Conservation (phyloP, 2,329 filamentous ascomycete genomes). For the Teratosphaeria nubilosa region DNA sequence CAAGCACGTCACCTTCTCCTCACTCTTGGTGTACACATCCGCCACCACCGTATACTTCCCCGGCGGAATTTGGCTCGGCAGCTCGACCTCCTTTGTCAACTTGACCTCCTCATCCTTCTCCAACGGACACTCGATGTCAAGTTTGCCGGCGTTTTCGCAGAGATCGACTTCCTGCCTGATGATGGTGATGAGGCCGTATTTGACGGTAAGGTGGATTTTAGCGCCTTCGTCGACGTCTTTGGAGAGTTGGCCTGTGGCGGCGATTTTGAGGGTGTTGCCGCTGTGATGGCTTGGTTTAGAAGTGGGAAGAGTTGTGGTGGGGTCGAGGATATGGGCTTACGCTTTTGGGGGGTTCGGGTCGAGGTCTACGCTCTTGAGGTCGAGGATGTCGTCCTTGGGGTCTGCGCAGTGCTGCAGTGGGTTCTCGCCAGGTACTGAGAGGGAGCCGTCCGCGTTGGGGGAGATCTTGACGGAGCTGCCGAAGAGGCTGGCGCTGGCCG, state of each 20-base stretch:
- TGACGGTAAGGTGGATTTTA: constrained; percentile 73
- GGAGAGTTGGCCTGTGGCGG: constrained; percentile 64
- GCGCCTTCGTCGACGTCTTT: constrained; percentile 67
- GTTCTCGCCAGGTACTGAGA: constrained; percentile 72
- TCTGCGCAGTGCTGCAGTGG: constrained; percentile 71
- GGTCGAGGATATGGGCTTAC: constrained; percentile 41
- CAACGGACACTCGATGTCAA: constrained; percentile 81
- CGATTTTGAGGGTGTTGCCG: constrained; percentile 67
- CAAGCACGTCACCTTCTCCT: constrained; percentile 75
- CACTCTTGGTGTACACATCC: constrained; percentile 67
- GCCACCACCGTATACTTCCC: constrained; percentile 84
- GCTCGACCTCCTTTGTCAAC: constrained; percentile 70
- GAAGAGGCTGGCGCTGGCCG: constrained; percentile 18
- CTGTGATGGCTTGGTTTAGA: constrained; percentile 38
- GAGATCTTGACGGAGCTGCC: constrained; percentile 9
- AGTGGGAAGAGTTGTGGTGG: constrained; percentile 1
- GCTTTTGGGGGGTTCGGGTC: constrained; percentile 74
- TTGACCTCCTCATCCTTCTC: constrained; percentile 55
- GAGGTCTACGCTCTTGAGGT: constrained; percentile 71
- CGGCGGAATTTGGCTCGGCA: constrained; percentile 79
- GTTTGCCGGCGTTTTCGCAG: constrained; percentile 80
- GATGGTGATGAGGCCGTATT: constrained; percentile 86
- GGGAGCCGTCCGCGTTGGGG: constrained; percentile 32
- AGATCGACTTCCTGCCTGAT: constrained; percentile 73
- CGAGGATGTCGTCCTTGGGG: constrained; percentile 59